Evolutionary conservation across 2,329 filamentous ascomycete genomes (phyloP), one percentile per base, ranked within the genome.

Genomic region (Fusarium tuaranense): DNA sequence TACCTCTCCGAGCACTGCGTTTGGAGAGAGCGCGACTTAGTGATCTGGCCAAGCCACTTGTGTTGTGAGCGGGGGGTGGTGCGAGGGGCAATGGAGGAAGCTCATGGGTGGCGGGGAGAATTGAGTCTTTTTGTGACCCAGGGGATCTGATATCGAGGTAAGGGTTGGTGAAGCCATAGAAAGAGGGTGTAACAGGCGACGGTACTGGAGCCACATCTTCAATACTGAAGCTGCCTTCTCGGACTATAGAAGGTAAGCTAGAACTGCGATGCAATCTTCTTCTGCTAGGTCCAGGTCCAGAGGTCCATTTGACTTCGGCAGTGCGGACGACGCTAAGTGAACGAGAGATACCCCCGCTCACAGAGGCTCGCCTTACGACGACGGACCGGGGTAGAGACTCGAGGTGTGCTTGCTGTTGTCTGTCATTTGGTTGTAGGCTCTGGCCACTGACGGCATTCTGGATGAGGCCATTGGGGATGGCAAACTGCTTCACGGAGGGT

Each of bases 261-360:
- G 65, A 67, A 27, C 65, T 67, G 7, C 65, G 44, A 9, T 38
- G n/a, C 18, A 55, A 32, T 30, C 51, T 30, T 63, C 64, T 39
- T 53, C 65, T 67, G 46, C 58, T 46, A 27, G 46, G 58, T 8
- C 60, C 60, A 22, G 59, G 59, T 13, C 64, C 64, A 13, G 65
- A 67, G 5, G 58, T 67, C 65, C 65, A 67, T 44, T 57, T 55
- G 20, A 63, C 65, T 16, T 67, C 60, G 14, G 65, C 65, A 12
- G 58, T 67, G 34, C 65, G 65, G 7, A 67, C 65, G 25, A 67
- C 65, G n/a, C 65, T 67, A 20, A 67, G 27, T n/a, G 65, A 67
- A 32, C 65, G 65, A 57, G 58, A 60, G 22, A 67, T 36, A 61
- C 64, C 55, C 12, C 44, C 34, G 18, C 18, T 18, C 8, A 41